phyloP scores from a whole-genome alignment of 2,329 filamentous ascomycete genomes.

The Pseudogymnoascus sp. region DNA sequence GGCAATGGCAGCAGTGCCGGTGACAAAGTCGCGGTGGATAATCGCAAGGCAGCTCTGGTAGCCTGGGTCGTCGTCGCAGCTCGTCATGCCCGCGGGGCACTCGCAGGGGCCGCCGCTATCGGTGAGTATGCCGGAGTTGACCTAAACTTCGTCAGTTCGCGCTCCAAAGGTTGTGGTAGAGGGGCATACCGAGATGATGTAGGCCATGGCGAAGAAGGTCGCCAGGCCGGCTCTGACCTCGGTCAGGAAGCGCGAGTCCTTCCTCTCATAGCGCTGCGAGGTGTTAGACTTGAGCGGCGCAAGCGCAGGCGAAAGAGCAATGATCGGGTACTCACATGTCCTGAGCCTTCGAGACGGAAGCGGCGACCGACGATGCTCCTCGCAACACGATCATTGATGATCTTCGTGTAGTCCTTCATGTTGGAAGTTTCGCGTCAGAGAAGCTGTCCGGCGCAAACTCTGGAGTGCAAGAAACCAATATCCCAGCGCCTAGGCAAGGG shows the following conservation, averaged over 20 bases:
- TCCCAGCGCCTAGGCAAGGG: not conserved
- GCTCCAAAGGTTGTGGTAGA: slow-evolving; percentile 23
- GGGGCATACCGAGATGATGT: slow-evolving; percentile 53
- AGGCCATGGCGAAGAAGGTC: slow-evolving; percentile 63
- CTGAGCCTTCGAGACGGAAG: slow-evolving; percentile 75
- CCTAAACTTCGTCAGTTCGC: slow-evolving; percentile 38
- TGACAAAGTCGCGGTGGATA: slow-evolving; percentile 62
- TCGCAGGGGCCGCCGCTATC: slow-evolving; percentile 70
- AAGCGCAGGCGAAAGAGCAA: not conserved
- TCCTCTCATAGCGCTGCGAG: slow-evolving; percentile 26
- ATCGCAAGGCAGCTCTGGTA: slow-evolving; percentile 56
- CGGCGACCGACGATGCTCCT: slow-evolving; percentile 59
- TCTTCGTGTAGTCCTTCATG: slow-evolving; percentile 25
- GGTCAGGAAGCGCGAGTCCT: slow-evolving; percentile 71
- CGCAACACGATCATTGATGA: slow-evolving; percentile 52
- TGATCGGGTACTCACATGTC: slow-evolving; percentile 57
- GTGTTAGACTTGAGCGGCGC: slow-evolving; percentile 10
- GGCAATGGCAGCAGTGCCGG: slow-evolving; percentile 76
- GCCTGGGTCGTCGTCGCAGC: slow-evolving; percentile 47
- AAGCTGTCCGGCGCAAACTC: not conserved
- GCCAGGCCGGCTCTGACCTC: slow-evolving; percentile 77
- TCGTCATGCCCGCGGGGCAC: slow-evolving; percentile 51
- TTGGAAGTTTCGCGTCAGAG: not conserved
- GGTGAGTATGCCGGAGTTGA: slow-evolving; percentile 47
- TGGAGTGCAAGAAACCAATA: not conserved